Conservation (phyloP, 108 stramenopile species). For the Parietichytrium sp. region DNA sequence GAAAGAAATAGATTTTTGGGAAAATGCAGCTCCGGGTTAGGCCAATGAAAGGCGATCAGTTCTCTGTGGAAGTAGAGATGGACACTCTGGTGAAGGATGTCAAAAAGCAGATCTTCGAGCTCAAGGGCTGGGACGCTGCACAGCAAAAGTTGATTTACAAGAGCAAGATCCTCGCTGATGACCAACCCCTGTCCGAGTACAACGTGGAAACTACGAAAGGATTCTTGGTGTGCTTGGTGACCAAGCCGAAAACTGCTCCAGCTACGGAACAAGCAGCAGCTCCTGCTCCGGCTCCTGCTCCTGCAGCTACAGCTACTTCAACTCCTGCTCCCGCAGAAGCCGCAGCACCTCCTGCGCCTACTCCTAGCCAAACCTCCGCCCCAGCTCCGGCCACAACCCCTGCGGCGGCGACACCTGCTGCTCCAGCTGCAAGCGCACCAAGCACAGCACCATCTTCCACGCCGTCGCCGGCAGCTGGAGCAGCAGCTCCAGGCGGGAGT, state of each 20-base stretch:
- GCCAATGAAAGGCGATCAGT: conserved; percentile 59
- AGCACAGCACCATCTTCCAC: too few species aligned
- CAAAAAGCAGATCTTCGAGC: conserved; percentile 21
- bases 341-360: conserved; percentile 44
- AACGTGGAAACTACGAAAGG: too few species aligned
- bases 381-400: too few species aligned
- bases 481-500: too few species aligned
- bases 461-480: too few species aligned
- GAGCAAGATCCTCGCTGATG: conserved; percentile 92
- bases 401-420: too few species aligned
- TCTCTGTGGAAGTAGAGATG: conserved; percentile 53
- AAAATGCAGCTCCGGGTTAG: conserved; percentile 59
- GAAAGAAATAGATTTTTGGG: too few species aligned
- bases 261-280: neutral
- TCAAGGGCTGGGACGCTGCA: conserved; percentile 53
- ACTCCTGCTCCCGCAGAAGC: conserved; percentile 37
- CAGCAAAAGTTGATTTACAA: conserved; percentile 85
- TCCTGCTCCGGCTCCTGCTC: conserved; percentile 24
- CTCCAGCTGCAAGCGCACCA: too few species aligned
- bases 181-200: conserved; percentile 69
- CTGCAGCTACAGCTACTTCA: neutral
- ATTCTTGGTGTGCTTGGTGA: conserved; percentile 92
- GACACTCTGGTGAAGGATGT: conserved; percentile 35
- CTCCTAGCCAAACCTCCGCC: too few species aligned
- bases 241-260: conserved; percentile 65